Percentiles rank a stretch among this genome's conserved stretches.
Evolutionary conservation across 2,329 filamentous ascomycete species (phyloP).

Genomic region (Venturiaceae sp.): DNA sequence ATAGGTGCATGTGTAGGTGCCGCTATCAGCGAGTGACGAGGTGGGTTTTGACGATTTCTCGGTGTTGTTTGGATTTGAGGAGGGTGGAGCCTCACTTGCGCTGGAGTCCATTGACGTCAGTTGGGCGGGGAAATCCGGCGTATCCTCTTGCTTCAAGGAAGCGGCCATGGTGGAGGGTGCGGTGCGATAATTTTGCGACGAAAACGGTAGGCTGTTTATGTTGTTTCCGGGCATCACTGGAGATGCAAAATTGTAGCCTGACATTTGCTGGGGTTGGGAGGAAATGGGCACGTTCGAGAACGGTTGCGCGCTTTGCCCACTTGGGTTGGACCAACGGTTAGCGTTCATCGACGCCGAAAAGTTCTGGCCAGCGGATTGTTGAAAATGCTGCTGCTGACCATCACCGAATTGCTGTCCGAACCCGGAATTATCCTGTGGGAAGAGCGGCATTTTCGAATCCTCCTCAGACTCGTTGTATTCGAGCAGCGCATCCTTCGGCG

Average conservation of each 20-base stretch:
- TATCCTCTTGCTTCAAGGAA: conserved; percentile 26
- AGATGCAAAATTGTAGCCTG: conserved; percentile 36
- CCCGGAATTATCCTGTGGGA: conserved; percentile 40
- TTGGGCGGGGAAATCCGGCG: conserved; percentile 48
- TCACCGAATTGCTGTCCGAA: not conserved
- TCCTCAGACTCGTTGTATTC: conserved; percentile 73
- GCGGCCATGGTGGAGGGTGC: conserved; percentile 5
- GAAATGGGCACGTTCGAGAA: conserved; percentile 16
- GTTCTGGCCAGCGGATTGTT: not conserved
- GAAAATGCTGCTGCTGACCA: conserved; percentile 1
- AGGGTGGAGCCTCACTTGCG: conserved; percentile 40
- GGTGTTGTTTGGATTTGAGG: conserved; percentile 19
- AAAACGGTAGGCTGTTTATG: conserved; percentile 22
- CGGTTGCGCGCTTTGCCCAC: not conserved
- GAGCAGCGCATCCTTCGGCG: conserved; percentile 81
- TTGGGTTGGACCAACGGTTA: conserved; percentile 1
- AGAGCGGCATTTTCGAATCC: conserved; percentile 61
- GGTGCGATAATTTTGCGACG: conserved; percentile 22
- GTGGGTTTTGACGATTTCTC: conserved; percentile 36
- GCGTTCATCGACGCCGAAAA: not conserved
- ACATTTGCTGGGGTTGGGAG: conserved; percentile 14
- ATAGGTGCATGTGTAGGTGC: conserved; percentile 94
- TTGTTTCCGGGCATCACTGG: conserved; percentile 24
- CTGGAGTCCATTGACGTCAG: conserved; percentile 54
- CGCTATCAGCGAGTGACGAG: conserved; percentile 62